These are phyloP conservation scores for Suillus lakei DNA, from an alignment of 768 basidiomycete species.

Conservation along the genomic window DNA sequence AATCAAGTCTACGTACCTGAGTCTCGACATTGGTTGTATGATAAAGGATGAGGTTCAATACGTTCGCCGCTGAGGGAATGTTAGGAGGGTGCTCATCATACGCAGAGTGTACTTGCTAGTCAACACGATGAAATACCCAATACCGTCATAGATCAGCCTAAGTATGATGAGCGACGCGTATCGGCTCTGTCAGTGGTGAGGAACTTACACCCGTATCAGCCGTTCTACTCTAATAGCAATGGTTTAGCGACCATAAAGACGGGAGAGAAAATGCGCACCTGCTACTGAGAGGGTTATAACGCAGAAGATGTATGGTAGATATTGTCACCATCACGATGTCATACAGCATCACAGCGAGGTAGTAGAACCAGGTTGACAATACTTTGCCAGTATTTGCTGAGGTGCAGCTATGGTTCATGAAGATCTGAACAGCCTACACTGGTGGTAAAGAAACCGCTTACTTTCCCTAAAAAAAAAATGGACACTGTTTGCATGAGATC, in stretches of 20 bases:
- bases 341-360: conserved; percentile 46
- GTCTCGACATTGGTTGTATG: conserved; percentile 42
- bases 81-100: conserved; percentile 3
- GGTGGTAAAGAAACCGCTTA: not conserved
- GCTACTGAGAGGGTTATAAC: not conserved
- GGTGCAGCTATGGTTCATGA: conserved; percentile 47
- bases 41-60: conserved; percentile 56
- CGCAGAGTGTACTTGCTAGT: conserved; percentile 38
- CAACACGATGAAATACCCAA: conserved; percentile 58
- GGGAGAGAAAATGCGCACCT: not conserved
- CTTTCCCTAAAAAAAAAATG: conserved; percentile 2
- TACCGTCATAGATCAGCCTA: conserved; percentile 71
- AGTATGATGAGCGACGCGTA: not conserved
- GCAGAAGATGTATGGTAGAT: conserved; percentile 26
- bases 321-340: conserved; percentile 44
- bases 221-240: conserved; percentile 37
- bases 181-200: conserved; percentile 4
- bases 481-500: conserved; percentile 18
- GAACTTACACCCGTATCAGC: conserved; percentile 27
- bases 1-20: conserved; percentile 44
- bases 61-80: conserved; percentile 45
- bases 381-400: conserved; percentile 38
- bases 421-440: not conserved
- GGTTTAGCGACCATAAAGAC: not conserved
- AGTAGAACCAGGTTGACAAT: conserved; percentile 59